Conservation (phyloP, 1,284 basidiomycete genomes). For the Bothia castanella region DNA sequence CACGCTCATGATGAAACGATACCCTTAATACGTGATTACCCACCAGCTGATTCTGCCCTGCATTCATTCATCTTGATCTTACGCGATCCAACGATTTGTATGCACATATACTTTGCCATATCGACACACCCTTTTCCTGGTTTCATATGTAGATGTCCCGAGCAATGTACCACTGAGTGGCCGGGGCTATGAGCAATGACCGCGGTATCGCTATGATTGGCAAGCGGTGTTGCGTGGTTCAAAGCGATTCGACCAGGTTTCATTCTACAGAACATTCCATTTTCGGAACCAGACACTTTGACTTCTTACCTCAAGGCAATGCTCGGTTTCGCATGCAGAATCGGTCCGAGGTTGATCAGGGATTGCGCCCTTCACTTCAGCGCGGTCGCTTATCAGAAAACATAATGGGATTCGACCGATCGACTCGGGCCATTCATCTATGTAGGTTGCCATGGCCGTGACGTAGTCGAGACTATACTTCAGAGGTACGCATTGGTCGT, state of each 20-base stretch:
- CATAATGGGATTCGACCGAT: conserved; percentile 7
- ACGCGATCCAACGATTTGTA: conserved; percentile 31
- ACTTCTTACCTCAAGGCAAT: conserved; percentile 18
- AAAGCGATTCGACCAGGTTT: conserved; percentile 8
- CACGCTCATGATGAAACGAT: conserved; percentile 23
- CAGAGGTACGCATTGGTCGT: conserved; percentile 32
- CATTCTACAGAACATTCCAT: conserved; percentile 33
- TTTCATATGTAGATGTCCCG: conserved; percentile 11
- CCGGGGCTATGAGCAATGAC: conserved; percentile 13
- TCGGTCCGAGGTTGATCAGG: conserved; percentile 12
- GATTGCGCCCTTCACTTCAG: conserved; percentile 9
- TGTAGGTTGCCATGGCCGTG: conserved; percentile 25
- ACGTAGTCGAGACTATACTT: conserved; percentile 24
- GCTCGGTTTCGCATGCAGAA: no score
- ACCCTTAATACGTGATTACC: conserved; percentile 36
- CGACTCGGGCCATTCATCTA: conserved; percentile 8
- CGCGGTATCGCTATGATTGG: conserved; percentile 16
- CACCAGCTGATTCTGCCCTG: conserved; percentile 15
- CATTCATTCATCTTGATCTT: conserved; percentile 17
- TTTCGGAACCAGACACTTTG: conserved; percentile 18
- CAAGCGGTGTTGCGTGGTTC: conserved; percentile 10
- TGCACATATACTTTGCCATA: conserved; percentile 26
- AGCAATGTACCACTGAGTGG: conserved; percentile 14
- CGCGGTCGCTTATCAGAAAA: conserved; percentile 16
- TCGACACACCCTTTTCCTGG: conserved; percentile 6